A percentile compares a stretch with the other conserved stretches of the same genome.
Conservation (phyloP, 805 yeast genomes). For the Clavispora carvajalis region DNA sequence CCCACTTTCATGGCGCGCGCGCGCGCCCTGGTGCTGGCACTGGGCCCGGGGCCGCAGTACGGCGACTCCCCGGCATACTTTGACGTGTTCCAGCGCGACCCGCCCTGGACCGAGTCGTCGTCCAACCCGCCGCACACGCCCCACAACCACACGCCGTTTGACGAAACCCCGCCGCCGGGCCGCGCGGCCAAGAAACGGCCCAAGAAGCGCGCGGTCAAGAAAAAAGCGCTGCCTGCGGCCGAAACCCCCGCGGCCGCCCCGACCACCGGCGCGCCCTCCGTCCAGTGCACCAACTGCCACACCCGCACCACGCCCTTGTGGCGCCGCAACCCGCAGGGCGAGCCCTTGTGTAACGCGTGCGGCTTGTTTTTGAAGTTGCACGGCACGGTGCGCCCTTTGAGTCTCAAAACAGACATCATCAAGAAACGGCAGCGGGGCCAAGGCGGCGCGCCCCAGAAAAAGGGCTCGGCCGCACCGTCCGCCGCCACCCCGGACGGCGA, state of each 20-base stretch:
- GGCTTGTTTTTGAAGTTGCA: slow-evolving; percentile 56
- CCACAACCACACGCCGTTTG: not conserved
- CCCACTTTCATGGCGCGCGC: not conserved
- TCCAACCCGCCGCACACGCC: not conserved
- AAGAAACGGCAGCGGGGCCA: slow-evolving; percentile 75
- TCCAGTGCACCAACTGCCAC: slow-evolving; percentile 78
- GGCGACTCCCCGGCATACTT: not conserved
- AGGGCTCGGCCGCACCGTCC: slow-evolving; percentile 3
- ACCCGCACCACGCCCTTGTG: slow-evolving; percentile 92
- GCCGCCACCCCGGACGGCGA: slow-evolving; percentile 36
- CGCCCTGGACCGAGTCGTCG: slow-evolving; percentile 1
- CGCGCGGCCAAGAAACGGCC: slow-evolving; percentile 4
- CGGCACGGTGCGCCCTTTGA: slow-evolving; percentile 91
- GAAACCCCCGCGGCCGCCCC: not conserved
- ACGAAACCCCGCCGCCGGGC: not conserved
- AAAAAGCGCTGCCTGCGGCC: slow-evolving; percentile 3
- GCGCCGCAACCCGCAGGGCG: slow-evolving; percentile 90
- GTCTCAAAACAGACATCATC: slow-evolving; percentile 87
- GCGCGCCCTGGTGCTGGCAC: slow-evolving; percentile 1
- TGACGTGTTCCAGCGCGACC: not conserved
- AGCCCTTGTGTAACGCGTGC: slow-evolving; percentile 84
- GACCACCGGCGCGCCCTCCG: slow-evolving; percentile 6
- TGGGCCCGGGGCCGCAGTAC: slow-evolving; percentile 1
- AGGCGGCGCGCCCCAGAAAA: slow-evolving; percentile 9
- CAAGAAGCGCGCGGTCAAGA: slow-evolving; percentile 8